Base-by-base conservation (phyloP, 306 rosid species). In the Gleditsia sinensis region DNA sequence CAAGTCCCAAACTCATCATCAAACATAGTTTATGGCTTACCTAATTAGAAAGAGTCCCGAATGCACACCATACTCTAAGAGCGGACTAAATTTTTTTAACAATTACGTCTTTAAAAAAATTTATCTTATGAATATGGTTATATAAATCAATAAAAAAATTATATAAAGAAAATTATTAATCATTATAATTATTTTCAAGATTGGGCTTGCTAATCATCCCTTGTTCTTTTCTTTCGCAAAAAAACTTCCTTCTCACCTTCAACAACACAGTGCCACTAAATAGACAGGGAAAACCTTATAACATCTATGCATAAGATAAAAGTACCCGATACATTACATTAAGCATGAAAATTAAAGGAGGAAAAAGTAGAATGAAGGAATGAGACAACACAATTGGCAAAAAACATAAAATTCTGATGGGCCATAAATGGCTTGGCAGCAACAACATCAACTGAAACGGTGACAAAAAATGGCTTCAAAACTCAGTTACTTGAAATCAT, bases 191-290 rank as follows among this genome's bases (percentile, higher is more conserved):
- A 28, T 21, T 40, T 32, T 10, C 40, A 71, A 28, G 50, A 39
- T 9, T 3, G 54, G 21, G 39, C 51, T 3, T 20, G 32, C 25
- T 30, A 32, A 33, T 5, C 4, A 46, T 46, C 17, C 46, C 12
- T 30, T 12, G 12, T 39, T 40, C 51, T 39, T 63, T 63, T 67
- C 73, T 67, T 34, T 50, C 9, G 62, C 48, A 16, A 69, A 36
- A 69, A 33, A 33, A 21, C 58, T 19, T 49, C 60, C 59, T 34
- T 34, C 24, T 12, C 21, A 69, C 25, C 48, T 33, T 20, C 50
- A 71, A 39, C 43, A 28, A 67, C 71, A 24, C 36, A 6, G 1
- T 61, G 68, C 49, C 46, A 36, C 6, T 61, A 49, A 34, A 36
- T 36, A 36, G 3, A 39, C 7, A n/a, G 8, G 39, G n/a, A n/a